Percentiles rank a stretch among this genome's conserved stretches.
Evolutionary conservation across 2,329 filamentous ascomycete genomes (phyloP).

Genomic region (Aspergillus sp.): DNA sequence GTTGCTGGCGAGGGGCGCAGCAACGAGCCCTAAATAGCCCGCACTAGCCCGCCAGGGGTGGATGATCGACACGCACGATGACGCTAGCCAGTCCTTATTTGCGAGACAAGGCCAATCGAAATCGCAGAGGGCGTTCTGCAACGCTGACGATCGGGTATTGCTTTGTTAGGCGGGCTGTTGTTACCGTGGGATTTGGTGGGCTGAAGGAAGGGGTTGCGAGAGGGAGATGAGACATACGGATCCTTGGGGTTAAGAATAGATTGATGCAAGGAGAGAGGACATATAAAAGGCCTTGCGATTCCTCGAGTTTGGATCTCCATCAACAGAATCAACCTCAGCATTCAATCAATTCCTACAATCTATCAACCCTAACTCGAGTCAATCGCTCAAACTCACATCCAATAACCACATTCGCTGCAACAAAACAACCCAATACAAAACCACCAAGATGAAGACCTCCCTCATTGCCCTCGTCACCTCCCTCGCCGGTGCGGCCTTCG

Average conservation of each 20-base stretch:
- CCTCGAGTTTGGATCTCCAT: not conserved
- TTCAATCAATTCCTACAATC: too few relatives aligned
- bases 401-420: not conserved
- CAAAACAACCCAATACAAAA: not conserved
- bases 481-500: not conserved
- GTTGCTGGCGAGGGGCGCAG: too few relatives aligned
- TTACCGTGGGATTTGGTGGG: too few relatives aligned
- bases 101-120: too few relatives aligned
- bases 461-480: not conserved
- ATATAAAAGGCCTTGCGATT: not conserved
- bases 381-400: not conserved
- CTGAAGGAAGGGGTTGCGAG: too few relatives aligned
- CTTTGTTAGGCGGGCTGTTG: too few relatives aligned
- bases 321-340: not conserved
- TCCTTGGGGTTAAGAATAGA: not conserved
- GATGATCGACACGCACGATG: too few relatives aligned
- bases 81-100: too few relatives aligned
- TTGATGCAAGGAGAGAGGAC: not conserved
- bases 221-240: not conserved
- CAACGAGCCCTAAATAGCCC: not conserved
- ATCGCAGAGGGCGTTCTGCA: too few relatives aligned
- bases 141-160: too few relatives aligned
- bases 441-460: conserved; percentile 7
- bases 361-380: not conserved
- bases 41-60: not conserved